A percentile compares a stretch with the other conserved stretches of the same genome.
phyloP scores from a whole-genome alignment of 2,329 filamentous ascomycete species.

The Sarocladium kiliense region DNA sequence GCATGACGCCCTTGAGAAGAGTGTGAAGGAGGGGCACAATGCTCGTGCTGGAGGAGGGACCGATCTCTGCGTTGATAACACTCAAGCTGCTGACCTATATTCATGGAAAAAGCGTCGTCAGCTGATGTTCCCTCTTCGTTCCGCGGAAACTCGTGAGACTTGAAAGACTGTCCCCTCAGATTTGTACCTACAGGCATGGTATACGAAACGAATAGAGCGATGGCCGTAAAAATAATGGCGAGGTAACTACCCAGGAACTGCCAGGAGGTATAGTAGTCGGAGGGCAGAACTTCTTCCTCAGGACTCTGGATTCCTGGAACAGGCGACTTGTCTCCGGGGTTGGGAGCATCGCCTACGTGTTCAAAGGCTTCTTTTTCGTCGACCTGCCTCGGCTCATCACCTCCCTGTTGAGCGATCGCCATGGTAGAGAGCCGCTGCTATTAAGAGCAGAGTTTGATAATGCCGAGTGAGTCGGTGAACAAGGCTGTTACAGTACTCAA shows the following conservation, averaged over 20 bases:
- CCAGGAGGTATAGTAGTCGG: neutral
- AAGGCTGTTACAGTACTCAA: neutral
- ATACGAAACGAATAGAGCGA: neutral
- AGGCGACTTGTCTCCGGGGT: neutral
- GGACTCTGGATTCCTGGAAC: neutral
- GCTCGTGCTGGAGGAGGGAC: neutral
- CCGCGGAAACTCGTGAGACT: too few relatives aligned
- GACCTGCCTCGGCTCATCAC: neutral
- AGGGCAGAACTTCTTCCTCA: neutral
- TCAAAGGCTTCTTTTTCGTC: neutral
- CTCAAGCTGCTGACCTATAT: neutral
- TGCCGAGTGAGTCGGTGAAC: neutral
- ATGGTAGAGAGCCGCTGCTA: neutral
- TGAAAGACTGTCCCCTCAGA: neutral
- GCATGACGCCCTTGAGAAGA: neutral
- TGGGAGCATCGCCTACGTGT: neutral
- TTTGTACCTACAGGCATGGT: neutral
- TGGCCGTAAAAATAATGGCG: neutral
- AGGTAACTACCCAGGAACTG: neutral
- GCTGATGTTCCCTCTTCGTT: too few relatives aligned
- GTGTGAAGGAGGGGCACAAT: neutral
- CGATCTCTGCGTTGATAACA: neutral
- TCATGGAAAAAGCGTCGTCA: too few relatives aligned
- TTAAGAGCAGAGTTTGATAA: too few relatives aligned
- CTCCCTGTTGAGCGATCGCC: neutral